phyloP scores from a whole-genome alignment of 108 stramenopile species.

The Mediolabrus comicus region DNA sequence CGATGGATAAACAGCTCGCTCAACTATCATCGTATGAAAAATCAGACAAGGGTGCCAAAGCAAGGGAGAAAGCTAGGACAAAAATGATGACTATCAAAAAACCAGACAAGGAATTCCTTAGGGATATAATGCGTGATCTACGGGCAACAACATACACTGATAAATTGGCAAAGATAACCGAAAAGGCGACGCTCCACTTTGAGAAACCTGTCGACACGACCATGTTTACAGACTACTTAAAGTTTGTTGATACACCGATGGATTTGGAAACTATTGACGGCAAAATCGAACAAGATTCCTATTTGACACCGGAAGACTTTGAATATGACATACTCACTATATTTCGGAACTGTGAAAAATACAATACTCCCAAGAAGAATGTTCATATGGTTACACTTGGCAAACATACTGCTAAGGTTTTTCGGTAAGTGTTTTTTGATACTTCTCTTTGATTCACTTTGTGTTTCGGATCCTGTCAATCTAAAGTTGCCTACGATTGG shows the following conservation, averaged over 20 bases:
- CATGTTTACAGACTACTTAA: slow-evolving; percentile 65
- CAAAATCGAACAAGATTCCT: slow-evolving; percentile 58
- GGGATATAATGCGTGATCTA: slow-evolving; percentile 58
- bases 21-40: slow-evolving; percentile 57
- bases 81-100: slow-evolving; percentile 43
- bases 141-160: slow-evolving; percentile 71
- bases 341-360: slow-evolving; percentile 79
- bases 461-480: background rate
- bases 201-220: slow-evolving; percentile 73
- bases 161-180: slow-evolving; percentile 72
- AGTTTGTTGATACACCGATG: slow-evolving; percentile 68
- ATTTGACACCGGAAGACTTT: slow-evolving; percentile 63
- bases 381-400: slow-evolving; percentile 68
- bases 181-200: slow-evolving; percentile 69
- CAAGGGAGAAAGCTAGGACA: slow-evolving; percentile 36
- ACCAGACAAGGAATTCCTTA: slow-evolving; percentile 59
- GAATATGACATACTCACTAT: slow-evolving; percentile 80
- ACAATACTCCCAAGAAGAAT: slow-evolving; percentile 62
- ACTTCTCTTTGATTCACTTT: background rate
- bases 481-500: background rate
- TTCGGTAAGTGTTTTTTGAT: slow-evolving; percentile 40
- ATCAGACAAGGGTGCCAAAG: slow-evolving; percentile 41
- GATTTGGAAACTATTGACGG: slow-evolving; percentile 74
- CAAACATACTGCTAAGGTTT: slow-evolving; percentile 66
- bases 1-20: slow-evolving; percentile 56